Percentiles rank a stretch among this genome's conserved stretches.
phyloP scores from a whole-genome alignment of 768 basidiomycete genomes.

The Obba rivulosa region DNA sequence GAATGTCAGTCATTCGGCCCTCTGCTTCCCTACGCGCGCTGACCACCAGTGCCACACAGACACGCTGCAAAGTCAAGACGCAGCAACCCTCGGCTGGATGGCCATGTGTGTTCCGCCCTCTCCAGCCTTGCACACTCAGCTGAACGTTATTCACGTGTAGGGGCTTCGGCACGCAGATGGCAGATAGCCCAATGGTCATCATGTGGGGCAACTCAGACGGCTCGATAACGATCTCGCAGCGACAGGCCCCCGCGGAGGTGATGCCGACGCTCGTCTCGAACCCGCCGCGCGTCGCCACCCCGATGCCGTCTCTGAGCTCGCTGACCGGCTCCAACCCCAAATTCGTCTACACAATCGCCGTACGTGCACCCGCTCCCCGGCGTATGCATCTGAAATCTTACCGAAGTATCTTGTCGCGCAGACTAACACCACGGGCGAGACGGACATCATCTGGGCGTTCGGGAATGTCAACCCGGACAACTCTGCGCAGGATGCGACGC shows the following conservation, averaged over 20 bases:
- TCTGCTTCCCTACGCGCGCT: not conserved
- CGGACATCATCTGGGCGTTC: conserved; percentile 57
- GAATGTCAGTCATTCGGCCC: conserved; percentile 10
- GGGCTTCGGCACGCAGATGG: conserved; percentile 55
- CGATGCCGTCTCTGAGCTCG: conserved; percentile 22
- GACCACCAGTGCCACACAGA: conserved; percentile 27
- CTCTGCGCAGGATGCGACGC: conserved; percentile 35
- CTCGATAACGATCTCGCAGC: conserved; percentile 60
- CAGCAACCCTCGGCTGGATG: conserved; percentile 48
- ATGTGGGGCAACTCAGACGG: conserved; percentile 66
- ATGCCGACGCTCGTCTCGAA: conserved; percentile 52
- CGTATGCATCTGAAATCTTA: not conserved
- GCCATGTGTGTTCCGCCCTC: conserved; percentile 38
- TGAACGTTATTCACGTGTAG: conserved; percentile 25
- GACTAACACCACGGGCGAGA: conserved; percentile 37
- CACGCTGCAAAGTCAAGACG: conserved; percentile 41
- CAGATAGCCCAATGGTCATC: conserved; percentile 61
- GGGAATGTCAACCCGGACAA: conserved; percentile 44
- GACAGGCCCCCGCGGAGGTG: conserved; percentile 42
- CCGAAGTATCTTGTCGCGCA: conserved; percentile 16
- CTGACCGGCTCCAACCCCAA: conserved; percentile 39
- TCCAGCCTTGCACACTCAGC: not conserved
- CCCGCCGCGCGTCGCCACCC: conserved; percentile 48
- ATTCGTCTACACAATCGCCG: conserved; percentile 48
- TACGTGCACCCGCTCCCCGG: conserved; percentile 20